A percentile compares a stretch with the other conserved stretches of the same genome.
phyloP scores from a whole-genome alignment of 371 early-diverging fungal species.

The Fennellomyces sp. region DNA sequence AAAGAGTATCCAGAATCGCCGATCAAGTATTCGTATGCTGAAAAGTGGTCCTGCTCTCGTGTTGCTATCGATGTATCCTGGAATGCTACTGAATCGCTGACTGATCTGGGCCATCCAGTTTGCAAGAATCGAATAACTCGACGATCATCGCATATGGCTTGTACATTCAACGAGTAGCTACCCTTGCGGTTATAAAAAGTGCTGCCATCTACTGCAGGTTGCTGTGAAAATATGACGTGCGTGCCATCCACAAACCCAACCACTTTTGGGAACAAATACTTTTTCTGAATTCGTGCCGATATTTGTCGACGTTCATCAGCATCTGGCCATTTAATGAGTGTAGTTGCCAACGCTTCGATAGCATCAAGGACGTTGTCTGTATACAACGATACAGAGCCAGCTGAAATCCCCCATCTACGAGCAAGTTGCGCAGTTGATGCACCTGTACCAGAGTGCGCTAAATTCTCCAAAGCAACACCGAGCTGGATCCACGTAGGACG shows the following conservation, averaged over 20 bases:
- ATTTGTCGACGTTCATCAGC: not conserved
- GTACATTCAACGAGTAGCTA: not conserved
- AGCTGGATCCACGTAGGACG: conserved; percentile 5
- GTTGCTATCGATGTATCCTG: not conserved
- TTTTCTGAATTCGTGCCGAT: not conserved
- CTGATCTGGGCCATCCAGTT: not conserved
- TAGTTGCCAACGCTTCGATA: not conserved
- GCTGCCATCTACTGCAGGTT: not conserved
- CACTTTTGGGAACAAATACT: not conserved
- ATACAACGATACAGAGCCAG: not conserved
- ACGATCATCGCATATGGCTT: not conserved
- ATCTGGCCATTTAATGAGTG: not conserved
- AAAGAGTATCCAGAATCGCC: not conserved
- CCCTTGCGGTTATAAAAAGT: not conserved
- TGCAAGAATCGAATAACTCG: not conserved
- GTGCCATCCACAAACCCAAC: not conserved
- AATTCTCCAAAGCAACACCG: not conserved
- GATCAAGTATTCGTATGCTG: not conserved
- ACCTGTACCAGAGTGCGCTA: not conserved
- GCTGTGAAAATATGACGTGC: not conserved
- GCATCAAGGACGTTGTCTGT: not conserved
- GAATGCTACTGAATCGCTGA: not conserved
- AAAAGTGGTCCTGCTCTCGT: not conserved
- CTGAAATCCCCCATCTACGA: not conserved
- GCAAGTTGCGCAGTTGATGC: not conserved